Percentiles rank a stretch among this genome's conserved stretches.
Conservation (phyloP, 2,329 filamentous ascomycete genomes). For the Pseudogymnoascus sp. region DNA sequence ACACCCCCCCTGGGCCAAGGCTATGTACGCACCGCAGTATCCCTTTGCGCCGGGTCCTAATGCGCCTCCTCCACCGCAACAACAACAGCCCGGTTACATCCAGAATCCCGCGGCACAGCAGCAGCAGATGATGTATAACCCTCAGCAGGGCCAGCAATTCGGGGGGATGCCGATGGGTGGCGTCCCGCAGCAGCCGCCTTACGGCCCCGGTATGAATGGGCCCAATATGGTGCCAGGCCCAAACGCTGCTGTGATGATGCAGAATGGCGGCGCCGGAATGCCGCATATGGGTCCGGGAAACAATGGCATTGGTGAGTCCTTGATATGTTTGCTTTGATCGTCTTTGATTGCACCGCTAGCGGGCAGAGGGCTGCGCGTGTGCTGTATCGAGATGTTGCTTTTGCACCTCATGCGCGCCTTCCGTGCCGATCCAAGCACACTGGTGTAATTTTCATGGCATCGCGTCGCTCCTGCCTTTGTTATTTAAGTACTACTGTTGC, state of each 20-base stretch:
- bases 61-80: conserved; percentile 10
- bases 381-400: conserved; percentile 10
- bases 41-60: conserved; percentile 17
- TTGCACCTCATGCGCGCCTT: conserved; percentile 15
- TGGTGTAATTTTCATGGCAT: conserved; percentile 14
- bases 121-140: conserved; percentile 50
- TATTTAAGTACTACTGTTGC: conserved; percentile 22
- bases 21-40: conserved; percentile 23
- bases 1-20: conserved; percentile 7
- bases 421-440: conserved; percentile 13
- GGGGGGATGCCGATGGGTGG: not conserved
- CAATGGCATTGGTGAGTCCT: conserved; percentile 20
- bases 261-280: conserved; percentile 28
- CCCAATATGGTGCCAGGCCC: conserved; percentile 11
- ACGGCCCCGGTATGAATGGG: conserved; percentile 16
- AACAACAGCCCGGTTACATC: not conserved
- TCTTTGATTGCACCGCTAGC: not conserved
- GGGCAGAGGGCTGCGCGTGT: conserved; percentile 19
- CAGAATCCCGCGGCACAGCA: conserved; percentile 12
- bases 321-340: not conserved
- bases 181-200: conserved; percentile 20
- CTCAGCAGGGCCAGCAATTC: conserved; percentile 19
- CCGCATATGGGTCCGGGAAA: conserved; percentile 24
- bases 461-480: conserved; percentile 6
- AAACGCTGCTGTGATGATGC: conserved; percentile 47